Base-by-base conservation (phyloP, 2,329 filamentous ascomycete species). In the Nigrospora oryzae region DNA sequence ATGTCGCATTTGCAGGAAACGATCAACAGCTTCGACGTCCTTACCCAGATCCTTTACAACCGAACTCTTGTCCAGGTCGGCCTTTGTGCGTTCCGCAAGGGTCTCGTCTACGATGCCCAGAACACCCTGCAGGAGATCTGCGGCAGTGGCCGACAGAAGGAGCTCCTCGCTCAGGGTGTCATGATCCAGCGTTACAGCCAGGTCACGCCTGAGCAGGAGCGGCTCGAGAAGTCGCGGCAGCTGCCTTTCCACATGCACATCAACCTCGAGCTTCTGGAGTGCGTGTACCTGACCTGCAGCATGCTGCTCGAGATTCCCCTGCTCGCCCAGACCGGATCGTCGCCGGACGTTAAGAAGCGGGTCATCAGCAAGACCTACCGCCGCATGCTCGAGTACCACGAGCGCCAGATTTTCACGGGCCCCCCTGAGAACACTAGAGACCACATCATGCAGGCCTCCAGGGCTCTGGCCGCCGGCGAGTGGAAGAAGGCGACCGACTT, bases 191-290 rank as follows among this genome's bases (percentile, higher is more conserved):
- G 93, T 56, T 98, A 90, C 72, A 91, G 81, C 59, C 90, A 95
- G 61, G 93, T 98, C 50, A 93, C 90, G 33, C 93, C 93, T 15
- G 93, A 98, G 70, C 93, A 98, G 69, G 93, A 98, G 73, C 87
- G 91, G 54, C 79, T 97, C 35, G 93, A 98, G 74, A 88, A 93
- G 64, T 91, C 97, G 71, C 84, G 93, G 58, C 93, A 98, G 71
- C 79, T 98, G 55, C 93, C 93, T 34, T 98, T 98, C 83, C 93
- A 98, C 75, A 96, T 98, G 89, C 93, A 98, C 78, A 98, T 98
- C 76, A 98, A 98, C 75, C 79, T 98, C 43, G 93, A 98, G 68
- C 81, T 98, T 45, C 80, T 98, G 35, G 93, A 98, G 73, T 97
- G 93, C 62, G 91, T 97, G 50, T 98, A 98, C 73, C 79, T 98